Evolutionary conservation across 2,329 filamentous ascomycete species (phyloP), one percentile per base, ranked within the genome.

Genomic region (Fonsecaea multimorphosa): DNA sequence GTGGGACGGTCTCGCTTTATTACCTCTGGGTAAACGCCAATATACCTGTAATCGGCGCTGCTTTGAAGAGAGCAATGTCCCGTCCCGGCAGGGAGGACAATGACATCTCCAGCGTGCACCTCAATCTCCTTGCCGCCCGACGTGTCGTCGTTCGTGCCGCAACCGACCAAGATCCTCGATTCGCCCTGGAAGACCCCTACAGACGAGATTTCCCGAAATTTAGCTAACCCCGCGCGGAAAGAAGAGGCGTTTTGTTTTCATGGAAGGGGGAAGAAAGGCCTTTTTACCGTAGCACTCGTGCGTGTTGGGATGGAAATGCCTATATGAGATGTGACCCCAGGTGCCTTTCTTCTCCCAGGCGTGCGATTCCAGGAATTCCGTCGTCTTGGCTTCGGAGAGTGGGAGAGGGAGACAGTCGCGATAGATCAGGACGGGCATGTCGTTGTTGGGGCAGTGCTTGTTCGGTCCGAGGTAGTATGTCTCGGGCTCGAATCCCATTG

Each of bases 261-360:
- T 19, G n/a, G n/a, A n/a, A 5, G 14, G 24, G 29, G 49, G 49
- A 9, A 16, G 9, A 27, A 3, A 34, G 38, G 12, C 8, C 12
- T 58, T 24, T 58, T 57, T 69, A 74, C 76, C 76, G 64, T 78
- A 78, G 64, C 76, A 78, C 68, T 78, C 76, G 68, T 78, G 76
- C 2, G 75, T 76, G 24, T 78, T 76, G 27, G 74, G 74, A 68
- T 78, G 77, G 63, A 76, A 78, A 68, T 76, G 74, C 27, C 66
- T 66, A 14, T 61, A 68, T 9, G 49, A 63, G 29, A 74, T 74
- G 61, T 72, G 70, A 7, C 73, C 73, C 73, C 72, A 75, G 49
- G 66, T 67, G 36, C 73, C 73, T 65, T 73, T 69, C 61, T 77
- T 76, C 51, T 75, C 68, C 76, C 76, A 78, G 24, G 71, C 68